A percentile compares a stretch with the other conserved stretches of the same genome.
Conservation (phyloP, 805 yeast genomes). For the Candida nitratophila region DNA sequence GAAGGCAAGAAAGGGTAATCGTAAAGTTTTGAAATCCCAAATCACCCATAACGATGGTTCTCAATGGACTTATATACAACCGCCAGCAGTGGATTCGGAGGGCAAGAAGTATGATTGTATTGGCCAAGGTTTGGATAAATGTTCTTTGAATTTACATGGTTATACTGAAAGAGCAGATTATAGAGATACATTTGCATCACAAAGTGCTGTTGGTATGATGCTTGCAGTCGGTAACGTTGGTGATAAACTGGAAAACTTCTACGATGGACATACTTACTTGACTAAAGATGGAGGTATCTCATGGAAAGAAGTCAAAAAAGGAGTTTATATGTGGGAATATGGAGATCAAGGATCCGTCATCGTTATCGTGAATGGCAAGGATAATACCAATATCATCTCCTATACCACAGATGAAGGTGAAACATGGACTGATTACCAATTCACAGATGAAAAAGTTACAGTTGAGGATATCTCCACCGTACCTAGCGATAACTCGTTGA, state of each 20-base stretch:
- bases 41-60: conserved; percentile 88
- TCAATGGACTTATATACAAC: conserved; percentile 63
- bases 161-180: conserved; percentile 75
- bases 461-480: conserved; percentile 76
- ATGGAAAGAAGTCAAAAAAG: conserved; percentile 72
- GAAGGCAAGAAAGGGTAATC: conserved; percentile 34
- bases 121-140: conserved; percentile 41
- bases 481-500: conserved; percentile 77
- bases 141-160: conserved; percentile 82
- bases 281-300: conserved; percentile 82
- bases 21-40: conserved; percentile 56
- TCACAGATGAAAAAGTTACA: conserved; percentile 50
- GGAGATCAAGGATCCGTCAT: conserved; percentile 89
- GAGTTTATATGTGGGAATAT: conserved; percentile 82
- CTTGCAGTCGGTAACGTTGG: conserved; percentile 88
- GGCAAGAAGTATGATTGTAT: conserved; percentile 52
- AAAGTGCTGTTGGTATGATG: conserved; percentile 80
- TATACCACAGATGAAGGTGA: conserved; percentile 76
- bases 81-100: conserved; percentile 58
- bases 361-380: conserved; percentile 57
- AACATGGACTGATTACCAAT: conserved; percentile 61
- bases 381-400: conserved; percentile 47
- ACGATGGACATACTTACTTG: conserved; percentile 46
- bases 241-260: conserved; percentile 37
- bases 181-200: conserved; percentile 78